A percentile compares a stretch with the other conserved stretches of the same genome.
phyloP scores from a whole-genome alignment of 2,329 filamentous ascomycete species.

The Emergomyces africanus region DNA sequence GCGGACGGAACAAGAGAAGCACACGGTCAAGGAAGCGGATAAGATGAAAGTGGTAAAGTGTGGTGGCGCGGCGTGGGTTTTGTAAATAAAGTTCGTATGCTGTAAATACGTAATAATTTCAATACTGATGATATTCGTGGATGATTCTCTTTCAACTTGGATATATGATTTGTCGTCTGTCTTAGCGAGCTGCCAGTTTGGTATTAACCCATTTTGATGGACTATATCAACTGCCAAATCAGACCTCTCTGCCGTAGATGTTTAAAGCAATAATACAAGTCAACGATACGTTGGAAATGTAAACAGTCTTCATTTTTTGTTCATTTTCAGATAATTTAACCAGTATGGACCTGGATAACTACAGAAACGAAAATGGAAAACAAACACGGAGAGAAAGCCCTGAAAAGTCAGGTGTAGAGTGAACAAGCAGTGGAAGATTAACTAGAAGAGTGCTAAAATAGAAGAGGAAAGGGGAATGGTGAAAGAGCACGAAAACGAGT shows the following conservation, averaged over 20 bases:
- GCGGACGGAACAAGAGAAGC: neutral
- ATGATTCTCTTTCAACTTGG: neutral
- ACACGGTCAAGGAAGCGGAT: neutral
- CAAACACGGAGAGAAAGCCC: neutral
- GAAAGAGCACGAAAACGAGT: neutral
- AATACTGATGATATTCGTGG: neutral
- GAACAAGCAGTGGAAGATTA: neutral
- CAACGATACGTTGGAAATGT: neutral
- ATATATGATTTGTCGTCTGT: neutral
- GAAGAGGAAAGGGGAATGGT: neutral
- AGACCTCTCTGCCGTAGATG: too few relatives aligned
- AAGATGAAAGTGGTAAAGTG: neutral
- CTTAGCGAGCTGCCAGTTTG: neutral
- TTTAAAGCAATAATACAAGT: neutral
- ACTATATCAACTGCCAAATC: neutral
- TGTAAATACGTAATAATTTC: neutral
- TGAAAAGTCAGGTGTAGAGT: neutral
- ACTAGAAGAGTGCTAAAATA: neutral
- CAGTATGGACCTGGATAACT: neutral
- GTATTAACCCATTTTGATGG: neutral
- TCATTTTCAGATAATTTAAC: neutral
- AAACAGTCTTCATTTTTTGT: neutral
- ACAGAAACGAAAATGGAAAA: neutral
- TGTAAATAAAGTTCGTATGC: neutral
- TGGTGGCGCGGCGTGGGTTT: neutral